Base-by-base conservation (phyloP, 2,329 filamentous ascomycete species). In the Dactylellina parvicollis region DNA sequence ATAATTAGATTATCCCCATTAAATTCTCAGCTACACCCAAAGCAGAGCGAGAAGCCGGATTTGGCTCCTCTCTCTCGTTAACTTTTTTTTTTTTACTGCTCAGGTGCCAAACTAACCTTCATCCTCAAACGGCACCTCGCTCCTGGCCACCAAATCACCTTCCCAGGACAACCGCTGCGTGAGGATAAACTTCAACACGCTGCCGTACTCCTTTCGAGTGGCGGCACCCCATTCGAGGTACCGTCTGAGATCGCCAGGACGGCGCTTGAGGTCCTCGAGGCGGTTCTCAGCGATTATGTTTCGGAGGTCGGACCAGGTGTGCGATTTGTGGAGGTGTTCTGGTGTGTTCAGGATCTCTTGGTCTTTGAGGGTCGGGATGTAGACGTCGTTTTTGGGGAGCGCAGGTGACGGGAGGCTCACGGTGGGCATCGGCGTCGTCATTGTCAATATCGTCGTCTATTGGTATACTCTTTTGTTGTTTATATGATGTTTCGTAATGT, bases 121-220 rank as follows among this genome's bases (percentile, higher is more conserved):
- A 66, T 82, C 79, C 28, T 81, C 81, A 75, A 85, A 86, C 5
- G 82, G 81, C 16, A 72, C 69, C 4, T 73, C 56, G 50, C 80
- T 81, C 57, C 77, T 79, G 2, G 82, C 80, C 49, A 77, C 79
- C 60, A 85, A 78, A 65, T 81, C 79, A 77, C 38, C 70, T 26
- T 74, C 79, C 94, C 94, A 97, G 14, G 83, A 81, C 65, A 97
- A 82, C 52, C 92, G 83, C 79, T 92, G 83, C 24, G 83, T 82
- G 44, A 96, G 81, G 40, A 97, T 86, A 79, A 92, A 97, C 57
- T 86, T 83, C 85, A 91, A 88, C 56, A 96, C 86, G 69, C 88
- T 92, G 52, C 92, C 92, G 82, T 94, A 86, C 55, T 88, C 82
- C 74, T 84, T 82, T 73, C 86, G 85, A 20, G 96, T 83, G 28